These are phyloP conservation scores for Cytospora leucostoma DNA, from an alignment of 2,329 filamentous ascomycete genomes.

Conservation along the genomic window DNA sequence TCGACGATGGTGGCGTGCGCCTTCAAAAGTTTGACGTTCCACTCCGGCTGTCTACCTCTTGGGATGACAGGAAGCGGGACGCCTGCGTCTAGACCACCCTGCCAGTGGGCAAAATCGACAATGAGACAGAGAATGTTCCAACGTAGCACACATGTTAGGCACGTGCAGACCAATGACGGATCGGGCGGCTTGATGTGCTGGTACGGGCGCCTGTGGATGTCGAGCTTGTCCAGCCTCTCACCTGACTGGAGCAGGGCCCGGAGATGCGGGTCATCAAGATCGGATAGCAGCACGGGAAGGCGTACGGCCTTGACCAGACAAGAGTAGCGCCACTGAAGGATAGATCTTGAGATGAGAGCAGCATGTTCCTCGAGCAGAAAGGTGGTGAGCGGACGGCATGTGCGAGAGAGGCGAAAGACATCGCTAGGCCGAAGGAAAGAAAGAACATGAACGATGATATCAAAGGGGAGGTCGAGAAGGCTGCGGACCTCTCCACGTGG, in stretches of 20 bases:
- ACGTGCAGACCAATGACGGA: slow-evolving; percentile 53
- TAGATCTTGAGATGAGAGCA: slow-evolving; percentile 42
- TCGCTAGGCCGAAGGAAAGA: slow-evolving; percentile 52
- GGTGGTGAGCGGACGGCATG: slow-evolving; percentile 43
- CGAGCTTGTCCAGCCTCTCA: slow-evolving; percentile 44
- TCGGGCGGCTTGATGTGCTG: slow-evolving; percentile 54
- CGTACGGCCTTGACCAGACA: slow-evolving; percentile 54
- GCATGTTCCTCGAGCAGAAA: slow-evolving; percentile 49
- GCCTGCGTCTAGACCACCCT: slow-evolving; percentile 50
- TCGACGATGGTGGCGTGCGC: slow-evolving; percentile 47
- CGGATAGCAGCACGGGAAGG: slow-evolving; percentile 47
- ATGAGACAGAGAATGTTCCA: slow-evolving; percentile 58
- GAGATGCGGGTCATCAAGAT: slow-evolving; percentile 39
- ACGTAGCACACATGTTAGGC: slow-evolving; percentile 55
- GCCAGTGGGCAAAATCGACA: slow-evolving; percentile 60
- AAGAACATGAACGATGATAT: slow-evolving; percentile 53
- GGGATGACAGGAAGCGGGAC: slow-evolving; percentile 55
- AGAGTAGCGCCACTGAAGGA: slow-evolving; percentile 51
- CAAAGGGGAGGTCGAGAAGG: slow-evolving; percentile 53
- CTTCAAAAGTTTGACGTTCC: slow-evolving; percentile 51
- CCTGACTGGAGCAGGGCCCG: slow-evolving; percentile 44
- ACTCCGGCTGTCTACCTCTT: slow-evolving; percentile 48
- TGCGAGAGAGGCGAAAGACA: slow-evolving; percentile 46
- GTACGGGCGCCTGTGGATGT: slow-evolving; percentile 52
- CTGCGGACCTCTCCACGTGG: slow-evolving; percentile 35